A percentile compares a stretch with the other conserved stretches of the same genome.
Conservation (phyloP, 306 rosid species). For the Vachellia collinsii region DNA sequence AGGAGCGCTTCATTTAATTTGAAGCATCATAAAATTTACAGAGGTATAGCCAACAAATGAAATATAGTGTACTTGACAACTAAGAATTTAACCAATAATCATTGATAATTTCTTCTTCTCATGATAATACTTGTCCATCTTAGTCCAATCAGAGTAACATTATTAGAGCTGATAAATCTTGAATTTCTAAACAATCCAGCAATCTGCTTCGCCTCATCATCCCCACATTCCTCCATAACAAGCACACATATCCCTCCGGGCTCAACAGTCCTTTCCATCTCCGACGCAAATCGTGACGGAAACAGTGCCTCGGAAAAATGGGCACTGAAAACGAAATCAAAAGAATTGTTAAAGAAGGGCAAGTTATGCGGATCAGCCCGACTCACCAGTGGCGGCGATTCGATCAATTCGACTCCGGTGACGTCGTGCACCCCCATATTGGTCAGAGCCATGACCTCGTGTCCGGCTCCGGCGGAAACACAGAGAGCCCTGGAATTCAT, state of each 20-base stretch:
- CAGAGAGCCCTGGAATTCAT: slow-evolving; percentile 74
- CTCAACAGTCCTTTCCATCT: slow-evolving; percentile 80
- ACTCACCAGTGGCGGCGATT: slow-evolving; percentile 74
- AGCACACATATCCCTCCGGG: slow-evolving; percentile 61
- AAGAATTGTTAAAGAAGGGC: slow-evolving; percentile 68
- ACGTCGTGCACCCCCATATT: slow-evolving; percentile 65
- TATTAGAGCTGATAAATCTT: slow-evolving; percentile 47
- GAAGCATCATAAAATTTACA: slow-evolving; percentile 10
- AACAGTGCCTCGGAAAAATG: slow-evolving; percentile 69
- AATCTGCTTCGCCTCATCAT: slow-evolving; percentile 53
- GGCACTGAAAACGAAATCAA: slow-evolving; percentile 70
- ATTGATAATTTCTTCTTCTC: slow-evolving; percentile 52
- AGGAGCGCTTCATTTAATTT: neutral
- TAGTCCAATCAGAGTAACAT: slow-evolving; percentile 60
- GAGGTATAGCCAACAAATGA: neutral
- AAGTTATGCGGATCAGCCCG: slow-evolving; percentile 84
- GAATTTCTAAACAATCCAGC: slow-evolving; percentile 67
- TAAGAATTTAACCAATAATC: slow-evolving; percentile 12
- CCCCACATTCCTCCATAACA: slow-evolving; percentile 63
- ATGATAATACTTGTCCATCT: slow-evolving; percentile 74
- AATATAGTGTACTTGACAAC: slow-evolving; percentile 1
- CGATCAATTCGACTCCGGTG: slow-evolving; percentile 75
- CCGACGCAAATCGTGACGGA: slow-evolving; percentile 66
- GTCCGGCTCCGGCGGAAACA: slow-evolving; percentile 89
- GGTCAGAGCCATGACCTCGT: slow-evolving; percentile 68